phyloP scores from a whole-genome alignment of 2,329 filamentous ascomycete species.

The Didymella glomerata region DNA sequence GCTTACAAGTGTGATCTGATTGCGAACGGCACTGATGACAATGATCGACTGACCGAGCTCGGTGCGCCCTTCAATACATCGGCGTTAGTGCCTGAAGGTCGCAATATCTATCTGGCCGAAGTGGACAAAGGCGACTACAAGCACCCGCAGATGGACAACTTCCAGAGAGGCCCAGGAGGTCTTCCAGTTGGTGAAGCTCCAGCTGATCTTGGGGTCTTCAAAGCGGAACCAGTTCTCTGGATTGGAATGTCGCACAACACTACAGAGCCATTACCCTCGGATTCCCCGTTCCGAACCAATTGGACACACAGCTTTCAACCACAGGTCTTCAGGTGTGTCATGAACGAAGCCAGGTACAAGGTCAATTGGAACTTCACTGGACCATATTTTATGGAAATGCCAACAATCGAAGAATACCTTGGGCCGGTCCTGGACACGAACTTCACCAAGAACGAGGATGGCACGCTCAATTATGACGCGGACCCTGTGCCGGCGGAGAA shows the following conservation, averaged over 20 bases:
- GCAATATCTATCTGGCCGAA: slow-evolving; percentile 40
- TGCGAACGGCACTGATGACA: slow-evolving; percentile 34
- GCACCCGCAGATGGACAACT: slow-evolving; percentile 34
- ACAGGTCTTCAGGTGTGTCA: slow-evolving; percentile 43
- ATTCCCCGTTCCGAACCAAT: slow-evolving; percentile 33
- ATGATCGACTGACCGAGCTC: slow-evolving; percentile 28
- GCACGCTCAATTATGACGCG: slow-evolving; percentile 48
- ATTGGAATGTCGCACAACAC: slow-evolving; percentile 47
- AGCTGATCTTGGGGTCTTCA: slow-evolving; percentile 42
- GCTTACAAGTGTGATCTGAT: slow-evolving; percentile 46
- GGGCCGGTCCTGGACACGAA: slow-evolving; percentile 44
- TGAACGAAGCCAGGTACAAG: slow-evolving; percentile 48
- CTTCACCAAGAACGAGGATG: slow-evolving; percentile 44
- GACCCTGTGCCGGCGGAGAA: slow-evolving; percentile 34
- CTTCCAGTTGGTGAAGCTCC: slow-evolving; percentile 35
- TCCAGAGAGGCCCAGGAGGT: slow-evolving; percentile 41
- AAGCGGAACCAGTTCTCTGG: slow-evolving; percentile 48
- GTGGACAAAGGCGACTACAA: slow-evolving; percentile 43
- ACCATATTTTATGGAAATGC: slow-evolving; percentile 36
- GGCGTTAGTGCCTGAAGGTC: slow-evolving; percentile 41
- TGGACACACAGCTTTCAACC: slow-evolving; percentile 46
- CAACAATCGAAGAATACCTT: slow-evolving; percentile 32
- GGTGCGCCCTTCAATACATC: slow-evolving; percentile 47
- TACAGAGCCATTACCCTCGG: slow-evolving; percentile 25
- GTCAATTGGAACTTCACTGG: slow-evolving; percentile 45